These are phyloP conservation scores for Clitoria ternatea DNA, from an alignment of 306 rosid genomes.

Conservation along the genomic window DNA sequence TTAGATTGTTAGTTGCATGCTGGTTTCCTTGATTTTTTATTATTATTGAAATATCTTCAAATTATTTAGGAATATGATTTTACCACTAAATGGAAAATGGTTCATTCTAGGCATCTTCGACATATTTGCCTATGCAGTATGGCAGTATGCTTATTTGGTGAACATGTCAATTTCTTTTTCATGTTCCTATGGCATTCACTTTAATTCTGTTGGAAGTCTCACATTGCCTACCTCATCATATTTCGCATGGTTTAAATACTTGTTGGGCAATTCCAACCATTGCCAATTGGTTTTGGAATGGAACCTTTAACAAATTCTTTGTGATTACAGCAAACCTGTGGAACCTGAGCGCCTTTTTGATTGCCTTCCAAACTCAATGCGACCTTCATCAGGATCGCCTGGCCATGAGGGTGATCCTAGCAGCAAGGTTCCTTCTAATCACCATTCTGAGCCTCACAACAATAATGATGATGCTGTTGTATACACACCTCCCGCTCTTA, in stretches of 20 bases:
- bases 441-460: slow-evolving; percentile 58
- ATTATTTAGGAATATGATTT: neutral
- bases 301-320: no score
- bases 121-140: neutral
- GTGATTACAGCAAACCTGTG: slow-evolving; percentile 85
- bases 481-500: slow-evolving; percentile 82
- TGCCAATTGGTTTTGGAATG: no score
- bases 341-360: slow-evolving; percentile 97
- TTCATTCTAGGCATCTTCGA: neutral
- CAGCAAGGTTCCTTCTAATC: slow-evolving; percentile 56
- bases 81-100: slow-evolving; percentile 4
- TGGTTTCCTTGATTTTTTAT: slow-evolving; percentile 8
- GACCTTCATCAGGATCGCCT: slow-evolving; percentile 90
- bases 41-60: slow-evolving; percentile 1
- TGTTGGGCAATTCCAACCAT: no score
- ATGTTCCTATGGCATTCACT: no score
- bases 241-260: no score
- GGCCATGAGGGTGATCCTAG: slow-evolving; percentile 56
- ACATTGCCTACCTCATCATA: no score
- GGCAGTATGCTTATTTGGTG: neutral
- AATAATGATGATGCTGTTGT: slow-evolving; percentile 61
- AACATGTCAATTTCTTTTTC: neutral
- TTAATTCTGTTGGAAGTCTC: no score
- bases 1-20: neutral
- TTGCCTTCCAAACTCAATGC: slow-evolving; percentile 90